These are phyloP conservation scores for Scytalidium sp. DNA, from an alignment of 2,329 filamentous ascomycete genomes.

Conservation along the genomic window DNA sequence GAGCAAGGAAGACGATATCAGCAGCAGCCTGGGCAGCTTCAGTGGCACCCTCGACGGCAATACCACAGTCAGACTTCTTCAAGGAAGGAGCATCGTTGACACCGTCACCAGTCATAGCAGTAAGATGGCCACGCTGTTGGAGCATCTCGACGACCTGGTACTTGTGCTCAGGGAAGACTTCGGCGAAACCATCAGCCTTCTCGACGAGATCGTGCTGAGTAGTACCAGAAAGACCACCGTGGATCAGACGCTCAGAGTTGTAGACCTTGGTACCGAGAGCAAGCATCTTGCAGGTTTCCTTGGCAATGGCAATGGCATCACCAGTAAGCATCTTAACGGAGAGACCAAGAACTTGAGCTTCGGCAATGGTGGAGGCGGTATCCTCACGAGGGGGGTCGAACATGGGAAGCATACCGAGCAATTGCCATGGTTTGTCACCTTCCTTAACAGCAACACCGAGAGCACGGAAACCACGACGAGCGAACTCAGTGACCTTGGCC, in stretches of 20 bases:
- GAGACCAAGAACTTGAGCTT: conserved; percentile 73
- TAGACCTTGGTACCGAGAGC: conserved; percentile 78
- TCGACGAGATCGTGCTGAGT: conserved; percentile 75
- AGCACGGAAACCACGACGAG: conserved; percentile 75
- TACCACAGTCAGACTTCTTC: conserved; percentile 93
- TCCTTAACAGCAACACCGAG: conserved; percentile 78
- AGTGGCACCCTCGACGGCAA: conserved; percentile 88
- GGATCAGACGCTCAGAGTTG: conserved; percentile 75
- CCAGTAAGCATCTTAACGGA: conserved; percentile 80
- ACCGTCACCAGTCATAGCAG: conserved; percentile 95
- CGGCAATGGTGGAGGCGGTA: conserved; percentile 74
- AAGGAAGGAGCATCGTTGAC: conserved; percentile 91
- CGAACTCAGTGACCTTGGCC: conserved; percentile 72
- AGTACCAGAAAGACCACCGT: conserved; percentile 70
- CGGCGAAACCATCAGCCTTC: conserved; percentile 91
- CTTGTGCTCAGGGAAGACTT: conserved; percentile 95
- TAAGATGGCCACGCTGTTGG: conserved; percentile 88
- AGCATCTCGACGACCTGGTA: conserved; percentile 93
- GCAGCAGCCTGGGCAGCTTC: conserved; percentile 88
- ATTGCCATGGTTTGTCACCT: conserved; percentile 67
- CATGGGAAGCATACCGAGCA: conserved; percentile 76
- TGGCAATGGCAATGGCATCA: conserved; percentile 76
- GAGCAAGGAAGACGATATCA: conserved; percentile 91
- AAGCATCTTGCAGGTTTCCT: conserved; percentile 81
- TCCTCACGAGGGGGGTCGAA: conserved; percentile 78